Evolutionary conservation across 116 monocot species (phyloP), one percentile per base, ranked within the genome.

Genomic region (Zostera marina): DNA sequence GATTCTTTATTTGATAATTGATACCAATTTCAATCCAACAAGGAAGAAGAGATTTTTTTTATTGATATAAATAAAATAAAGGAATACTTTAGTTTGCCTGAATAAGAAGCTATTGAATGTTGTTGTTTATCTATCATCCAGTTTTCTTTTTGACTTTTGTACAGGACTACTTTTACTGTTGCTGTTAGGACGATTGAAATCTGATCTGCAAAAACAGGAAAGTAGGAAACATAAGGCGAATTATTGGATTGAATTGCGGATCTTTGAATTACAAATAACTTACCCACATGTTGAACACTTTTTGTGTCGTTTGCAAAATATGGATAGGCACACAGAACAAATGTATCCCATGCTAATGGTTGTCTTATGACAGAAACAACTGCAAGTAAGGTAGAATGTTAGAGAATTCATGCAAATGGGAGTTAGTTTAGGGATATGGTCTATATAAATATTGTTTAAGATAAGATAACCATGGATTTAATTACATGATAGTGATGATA

Each of bases 341-440:
- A 90, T 80, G 59, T 78, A 96, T 14, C 96, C 96, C 89, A 78
- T 78, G 66, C 85, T 85, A 52, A 96, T 96, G 4, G 90, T 89
- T 68, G 78, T 85, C 63, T 96, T 96, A 74, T 96, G 96, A 64
- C 96, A 96, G 70, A 96, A 96, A 74, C 96, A 96, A 43, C 96
- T 96, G 61, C 47, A 61, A 15, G 32, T 16, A 47, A 43, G 21
- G 42, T 20, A 23, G 42, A 7, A 9, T 44, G 14, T 59, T 12
- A 21, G 2, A 54, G 54, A 23, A 51, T 21, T 19, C 51, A 6
- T 9, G 16, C 15, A 48, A 19, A 21, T 51, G 51, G 51, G 21
- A 51, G 21, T 3, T 9, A 8, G 14, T 8, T 3, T 9, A 8
- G 14, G 13, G n/a, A 51, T 9, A 19, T 9, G 21, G n/a, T 19